A percentile compares a stretch with the other conserved stretches of the same genome.
Conservation (phyloP, 805 yeast genomes). For the Yamadazyma akitaensis region DNA sequence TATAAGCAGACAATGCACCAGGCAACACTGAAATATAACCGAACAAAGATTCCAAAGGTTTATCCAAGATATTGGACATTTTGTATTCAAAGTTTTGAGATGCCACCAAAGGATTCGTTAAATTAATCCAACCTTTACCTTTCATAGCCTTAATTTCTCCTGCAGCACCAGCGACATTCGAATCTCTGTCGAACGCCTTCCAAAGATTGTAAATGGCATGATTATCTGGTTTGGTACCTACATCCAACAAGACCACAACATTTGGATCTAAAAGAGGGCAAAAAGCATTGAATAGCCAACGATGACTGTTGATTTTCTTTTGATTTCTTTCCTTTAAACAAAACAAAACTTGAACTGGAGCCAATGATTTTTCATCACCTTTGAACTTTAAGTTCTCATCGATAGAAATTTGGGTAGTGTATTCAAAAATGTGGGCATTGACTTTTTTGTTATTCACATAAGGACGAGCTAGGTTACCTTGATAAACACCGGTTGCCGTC, state of each 20-base stretch:
- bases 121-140: constrained; percentile 79
- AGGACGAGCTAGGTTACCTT: constrained; percentile 95
- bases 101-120: constrained; percentile 88
- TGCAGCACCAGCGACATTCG: constrained; percentile 98
- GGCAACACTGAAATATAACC: constrained; percentile 94
- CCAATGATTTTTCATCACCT: constrained; percentile 84
- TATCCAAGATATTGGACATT: constrained; percentile 93
- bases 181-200: constrained; percentile 96
- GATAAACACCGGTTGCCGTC: constrained; percentile 95
- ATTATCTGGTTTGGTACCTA: constrained; percentile 94
- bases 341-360: constrained; percentile 91
- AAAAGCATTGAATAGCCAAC: constrained; percentile 95
- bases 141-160: constrained; percentile 96
- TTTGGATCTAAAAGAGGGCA: constrained; percentile 92
- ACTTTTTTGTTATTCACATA: constrained; percentile 89
- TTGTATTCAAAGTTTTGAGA: constrained; percentile 96
- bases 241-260: constrained; percentile 85
- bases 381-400: constrained; percentile 86
- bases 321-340: constrained; percentile 90
- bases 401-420: constrained; percentile 91
- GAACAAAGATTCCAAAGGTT: constrained; percentile 87
- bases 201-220: constrained; percentile 89
- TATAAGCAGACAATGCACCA: constrained; percentile 92
- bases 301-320: constrained; percentile 93
- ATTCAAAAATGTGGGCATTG: constrained; percentile 90